Percentiles rank a stretch among this genome's conserved stretches.
These are phyloP conservation scores for Nicotiana paniculata DNA, from an alignment of 257 asterid species.

Conservation along the genomic window DNA sequence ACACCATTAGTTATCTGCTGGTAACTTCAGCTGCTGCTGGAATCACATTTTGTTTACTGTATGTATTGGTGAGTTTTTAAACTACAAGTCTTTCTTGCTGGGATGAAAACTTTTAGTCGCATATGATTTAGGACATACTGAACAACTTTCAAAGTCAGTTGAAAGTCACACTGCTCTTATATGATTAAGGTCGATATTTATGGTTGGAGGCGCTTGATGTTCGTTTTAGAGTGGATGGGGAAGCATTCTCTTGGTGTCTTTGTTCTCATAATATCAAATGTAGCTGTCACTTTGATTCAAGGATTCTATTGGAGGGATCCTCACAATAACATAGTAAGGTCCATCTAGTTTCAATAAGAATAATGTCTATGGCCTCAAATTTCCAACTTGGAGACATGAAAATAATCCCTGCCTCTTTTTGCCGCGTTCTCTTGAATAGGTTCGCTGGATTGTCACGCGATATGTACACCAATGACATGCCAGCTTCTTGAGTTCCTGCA, in stretches of 20 bases:
- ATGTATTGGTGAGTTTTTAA: conserved; percentile 39
- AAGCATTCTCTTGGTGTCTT: conserved; percentile 61
- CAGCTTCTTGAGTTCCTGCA: not conserved
- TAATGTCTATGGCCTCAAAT: not conserved
- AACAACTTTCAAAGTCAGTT: too few relatives aligned
- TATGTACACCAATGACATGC: conserved; percentile 27
- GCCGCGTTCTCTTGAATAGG: conserved; percentile 15
- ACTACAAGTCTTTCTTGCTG: too few relatives aligned
- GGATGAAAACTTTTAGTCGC: not conserved
- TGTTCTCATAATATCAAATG: conserved; percentile 54
- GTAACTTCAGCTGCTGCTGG: conserved; percentile 76
- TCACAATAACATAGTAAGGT: conserved; percentile 61
- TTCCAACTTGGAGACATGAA: not conserved
- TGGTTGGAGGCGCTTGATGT: conserved; percentile 53
- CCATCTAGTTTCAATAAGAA: too few relatives aligned
- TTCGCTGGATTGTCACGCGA: conserved; percentile 51
- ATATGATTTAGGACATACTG: conserved; percentile 27
- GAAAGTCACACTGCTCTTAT: not conserved
- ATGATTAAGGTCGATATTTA: conserved; percentile 55
- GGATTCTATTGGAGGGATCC: conserved; percentile 62
- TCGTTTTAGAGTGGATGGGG: conserved; percentile 60
- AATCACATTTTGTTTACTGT: conserved; percentile 63
- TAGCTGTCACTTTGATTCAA: conserved; percentile 50
- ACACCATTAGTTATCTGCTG: conserved; percentile 65
- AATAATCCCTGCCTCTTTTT: not conserved